A percentile compares a stretch with the other conserved stretches of the same genome.
Evolutionary conservation across 805 yeast species (phyloP).

Genomic region (Ogataea salicorniae): DNA sequence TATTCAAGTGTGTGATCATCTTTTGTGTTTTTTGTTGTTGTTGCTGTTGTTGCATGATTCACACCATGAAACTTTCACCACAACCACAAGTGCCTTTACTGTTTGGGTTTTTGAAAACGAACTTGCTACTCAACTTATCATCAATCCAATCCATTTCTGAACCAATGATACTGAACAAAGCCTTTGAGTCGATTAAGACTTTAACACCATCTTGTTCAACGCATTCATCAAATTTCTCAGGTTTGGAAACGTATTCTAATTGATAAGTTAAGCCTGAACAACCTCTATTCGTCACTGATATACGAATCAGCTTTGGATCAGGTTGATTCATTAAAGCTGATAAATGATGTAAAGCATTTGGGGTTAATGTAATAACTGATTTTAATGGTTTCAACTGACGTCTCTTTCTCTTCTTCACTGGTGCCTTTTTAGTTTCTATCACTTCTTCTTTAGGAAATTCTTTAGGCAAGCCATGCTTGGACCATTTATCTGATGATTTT

Average conservation of each 20-base stretch:
- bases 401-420: conserved; percentile 32
- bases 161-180: conserved; percentile 91
- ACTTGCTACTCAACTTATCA: conserved; percentile 82
- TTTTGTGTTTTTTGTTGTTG: too few species aligned
- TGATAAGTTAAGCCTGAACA: conserved; percentile 94
- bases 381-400: conserved; percentile 80
- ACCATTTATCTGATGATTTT: conserved; percentile 19
- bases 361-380: conserved; percentile 78
- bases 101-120: conserved; percentile 92
- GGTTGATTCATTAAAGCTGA: conserved; percentile 67
- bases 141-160: conserved; percentile 99
- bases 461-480: conserved; percentile 26
- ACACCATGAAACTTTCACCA: conserved; percentile 98
- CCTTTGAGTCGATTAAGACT: conserved; percentile 92
- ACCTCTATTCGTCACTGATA: conserved; percentile 94
- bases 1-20: too few species aligned
- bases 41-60: conserved; percentile 8
- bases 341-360: conserved; percentile 72
- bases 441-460: conserved; percentile 4
- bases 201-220: conserved; percentile 92
- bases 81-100: conserved; percentile 98
- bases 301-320: conserved; percentile 80
- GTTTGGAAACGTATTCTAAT: conserved; percentile 80
- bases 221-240: conserved; percentile 94
- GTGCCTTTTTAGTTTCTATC: conserved; percentile 2